These are phyloP conservation scores for Elasticomyces elasticus DNA, from an alignment of 495 filamentous ascomycete genomes.

Conservation along the genomic window DNA sequence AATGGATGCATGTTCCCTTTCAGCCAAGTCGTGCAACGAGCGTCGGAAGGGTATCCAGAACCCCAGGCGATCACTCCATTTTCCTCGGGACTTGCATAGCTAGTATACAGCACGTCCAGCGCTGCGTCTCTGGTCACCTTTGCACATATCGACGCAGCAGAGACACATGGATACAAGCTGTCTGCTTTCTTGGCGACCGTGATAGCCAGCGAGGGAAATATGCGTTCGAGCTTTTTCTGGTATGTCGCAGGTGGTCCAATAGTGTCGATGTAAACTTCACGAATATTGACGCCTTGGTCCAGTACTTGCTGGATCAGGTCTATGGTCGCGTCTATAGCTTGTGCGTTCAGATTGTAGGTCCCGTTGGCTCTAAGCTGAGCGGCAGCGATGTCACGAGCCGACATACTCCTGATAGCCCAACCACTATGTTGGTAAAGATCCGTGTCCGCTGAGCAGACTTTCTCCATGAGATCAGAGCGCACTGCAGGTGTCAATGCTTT, in stretches of 20 bases:
- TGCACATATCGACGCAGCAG: slow-evolving; percentile 84
- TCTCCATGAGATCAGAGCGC: slow-evolving; percentile 64
- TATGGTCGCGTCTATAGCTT: slow-evolving; percentile 93
- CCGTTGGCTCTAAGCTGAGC: slow-evolving; percentile 63
- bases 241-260: slow-evolving; percentile 74
- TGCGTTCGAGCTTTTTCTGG: slow-evolving; percentile 69
- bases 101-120: slow-evolving; percentile 62
- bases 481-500: slow-evolving; percentile 70
- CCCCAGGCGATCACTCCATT: slow-evolving; percentile 53
- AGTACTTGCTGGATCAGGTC: slow-evolving; percentile 68
- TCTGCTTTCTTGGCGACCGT: slow-evolving; percentile 97
- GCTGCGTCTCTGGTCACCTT: slow-evolving; percentile 92
- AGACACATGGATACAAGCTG: slow-evolving; percentile 83
- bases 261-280: slow-evolving; percentile 90
- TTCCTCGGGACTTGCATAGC: slow-evolving; percentile 21
- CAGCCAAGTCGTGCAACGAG: slow-evolving; percentile 69
- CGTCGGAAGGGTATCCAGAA: slow-evolving; percentile 87
- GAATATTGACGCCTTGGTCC: slow-evolving; percentile 63
- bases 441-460: slow-evolving; percentile 55
- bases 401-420: slow-evolving; percentile 72
- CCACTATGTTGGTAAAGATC: slow-evolving; percentile 63
- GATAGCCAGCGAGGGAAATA: slow-evolving; percentile 71
- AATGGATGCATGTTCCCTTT: slow-evolving; percentile 78
- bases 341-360: slow-evolving; percentile 90
- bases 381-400: slow-evolving; percentile 70